phyloP scores from a whole-genome alignment of 345 rosid genomes.

The Acer campestre region DNA sequence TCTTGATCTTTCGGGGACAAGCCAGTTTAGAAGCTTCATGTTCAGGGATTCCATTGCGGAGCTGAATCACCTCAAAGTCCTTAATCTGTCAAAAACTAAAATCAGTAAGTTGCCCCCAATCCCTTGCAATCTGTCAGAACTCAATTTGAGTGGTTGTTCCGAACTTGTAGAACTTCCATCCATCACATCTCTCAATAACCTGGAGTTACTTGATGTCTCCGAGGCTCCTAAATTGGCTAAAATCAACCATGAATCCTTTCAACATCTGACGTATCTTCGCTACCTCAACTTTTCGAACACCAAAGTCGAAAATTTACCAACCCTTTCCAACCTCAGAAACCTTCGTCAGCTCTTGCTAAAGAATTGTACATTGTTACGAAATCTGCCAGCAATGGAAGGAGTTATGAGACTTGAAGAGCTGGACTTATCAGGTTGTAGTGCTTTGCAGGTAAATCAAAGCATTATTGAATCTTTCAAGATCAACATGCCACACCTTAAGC shows the following conservation, averaged over 20 bases:
- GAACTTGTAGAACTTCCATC: slow-evolving; percentile 18
- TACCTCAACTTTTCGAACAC: slow-evolving; percentile 41
- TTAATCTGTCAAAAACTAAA: slow-evolving; percentile 43
- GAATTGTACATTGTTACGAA: slow-evolving; percentile 22
- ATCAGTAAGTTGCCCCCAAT: slow-evolving; percentile 35
- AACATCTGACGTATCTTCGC: slow-evolving; percentile 30
- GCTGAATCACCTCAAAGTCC: slow-evolving; percentile 34
- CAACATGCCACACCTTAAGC: not conserved
- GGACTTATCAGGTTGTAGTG: slow-evolving; percentile 20
- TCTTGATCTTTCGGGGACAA: slow-evolving; percentile 50
- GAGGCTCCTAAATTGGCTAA: slow-evolving; percentile 14
- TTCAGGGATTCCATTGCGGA: slow-evolving; percentile 35
- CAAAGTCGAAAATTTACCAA: slow-evolving; percentile 19
- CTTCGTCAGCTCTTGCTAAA: slow-evolving; percentile 28
- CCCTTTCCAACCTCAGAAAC: slow-evolving; percentile 18
- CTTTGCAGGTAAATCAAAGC: not conserved
- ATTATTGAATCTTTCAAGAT: not conserved
- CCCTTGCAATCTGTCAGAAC: slow-evolving; percentile 29
- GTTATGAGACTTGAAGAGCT: slow-evolving; percentile 27
- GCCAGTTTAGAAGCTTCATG: slow-evolving; percentile 29
- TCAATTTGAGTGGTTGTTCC: slow-evolving; percentile 36
- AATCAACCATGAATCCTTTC: slow-evolving; percentile 21
- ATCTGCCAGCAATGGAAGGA: slow-evolving; percentile 20
- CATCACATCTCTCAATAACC: slow-evolving; percentile 24
- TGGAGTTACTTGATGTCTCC: slow-evolving; percentile 54